Evolutionary conservation across 176 grass and related monocot species (phyloP).

Genomic region (Dactylis glomerata): DNA sequence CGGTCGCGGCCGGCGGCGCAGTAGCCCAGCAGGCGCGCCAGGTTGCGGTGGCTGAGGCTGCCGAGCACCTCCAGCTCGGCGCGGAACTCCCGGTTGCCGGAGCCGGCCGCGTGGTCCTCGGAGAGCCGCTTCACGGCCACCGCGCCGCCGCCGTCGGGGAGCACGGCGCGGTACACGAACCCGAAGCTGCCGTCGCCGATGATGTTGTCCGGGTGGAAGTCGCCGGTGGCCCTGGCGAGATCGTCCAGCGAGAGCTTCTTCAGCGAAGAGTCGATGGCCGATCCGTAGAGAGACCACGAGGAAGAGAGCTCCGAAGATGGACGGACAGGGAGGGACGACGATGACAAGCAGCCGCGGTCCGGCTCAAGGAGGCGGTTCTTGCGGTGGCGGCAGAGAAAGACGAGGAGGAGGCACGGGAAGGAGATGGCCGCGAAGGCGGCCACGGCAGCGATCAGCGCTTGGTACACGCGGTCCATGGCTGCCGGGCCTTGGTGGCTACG

Average conservation of each 20-base stretch:
- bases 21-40: constrained; percentile 71
- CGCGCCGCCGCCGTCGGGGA: constrained; percentile 38
- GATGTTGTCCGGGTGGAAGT: constrained; percentile 71
- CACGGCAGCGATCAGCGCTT: constrained; percentile 35
- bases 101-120: constrained; percentile 38
- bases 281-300: constrained; percentile 31
- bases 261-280: constrained; percentile 31
- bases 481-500: background rate
- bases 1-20: constrained; percentile 64
- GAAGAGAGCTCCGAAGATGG: background rate
- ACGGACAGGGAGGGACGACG: background rate
- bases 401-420: constrained; percentile 38
- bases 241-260: constrained; percentile 60
- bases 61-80: constrained; percentile 87
- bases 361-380: background rate
- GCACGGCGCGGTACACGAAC: constrained; percentile 84
- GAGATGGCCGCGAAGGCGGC: constrained; percentile 31
- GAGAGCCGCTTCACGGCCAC: constrained; percentile 76
- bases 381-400: constrained; percentile 34
- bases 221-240: constrained; percentile 53
- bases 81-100: constrained; percentile 76
- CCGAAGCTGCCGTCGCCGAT: constrained; percentile 93
- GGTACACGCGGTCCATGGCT: constrained; percentile 41
- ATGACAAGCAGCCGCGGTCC: background rate
- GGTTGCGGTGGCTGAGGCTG: constrained; percentile 63